Percentiles rank a stretch among this genome's conserved stretches.
Evolutionary conservation across 1,139 yeast species (phyloP).

Genomic region (Tardiomyces digboiensis): DNA sequence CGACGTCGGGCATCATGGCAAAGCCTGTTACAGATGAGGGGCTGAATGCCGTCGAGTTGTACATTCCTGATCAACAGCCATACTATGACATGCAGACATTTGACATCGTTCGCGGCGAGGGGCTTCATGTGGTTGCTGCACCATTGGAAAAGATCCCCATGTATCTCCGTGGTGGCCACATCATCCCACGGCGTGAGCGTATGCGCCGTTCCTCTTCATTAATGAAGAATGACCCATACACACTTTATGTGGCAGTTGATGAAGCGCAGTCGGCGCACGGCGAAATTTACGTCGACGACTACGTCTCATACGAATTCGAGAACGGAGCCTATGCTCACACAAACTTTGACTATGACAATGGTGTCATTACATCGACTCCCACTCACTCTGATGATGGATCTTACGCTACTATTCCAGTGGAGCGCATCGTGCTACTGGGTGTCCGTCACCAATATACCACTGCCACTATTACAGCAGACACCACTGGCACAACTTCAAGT

Average conservation of each 20-base stretch:
- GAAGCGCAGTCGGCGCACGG: constrained; percentile 38
- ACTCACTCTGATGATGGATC: constrained; percentile 14
- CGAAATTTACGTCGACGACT: constrained; percentile 72
- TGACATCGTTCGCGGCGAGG: constrained; percentile 28
- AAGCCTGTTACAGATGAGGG: constrained; percentile 70
- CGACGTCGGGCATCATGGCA: constrained; percentile 62
- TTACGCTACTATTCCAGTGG: constrained; percentile 34
- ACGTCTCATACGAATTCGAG: constrained; percentile 56
- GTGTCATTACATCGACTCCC: constrained; percentile 20
- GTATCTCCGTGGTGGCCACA: constrained; percentile 67
- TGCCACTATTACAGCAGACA: constrained; percentile 12
- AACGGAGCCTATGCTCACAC: constrained; percentile 39
- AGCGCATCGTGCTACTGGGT: constrained; percentile 51
- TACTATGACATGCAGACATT: constrained; percentile 52
- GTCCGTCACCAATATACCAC: constrained; percentile 25
- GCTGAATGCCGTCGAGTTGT: constrained; percentile 35
- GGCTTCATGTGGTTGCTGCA: constrained; percentile 34
- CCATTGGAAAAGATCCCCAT: constrained; percentile 62
- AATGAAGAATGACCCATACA: constrained; percentile 78
- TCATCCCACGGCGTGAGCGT: constrained; percentile 58
- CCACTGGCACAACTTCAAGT: constrained; percentile 30
- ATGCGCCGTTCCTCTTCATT: constrained; percentile 71
- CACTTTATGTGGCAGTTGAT: constrained; percentile 57
- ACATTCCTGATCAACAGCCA: constrained; percentile 53
- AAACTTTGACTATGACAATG: constrained; percentile 26